Base-by-base conservation (phyloP, 495 filamentous ascomycete species). In the Daldinia decipiens region DNA sequence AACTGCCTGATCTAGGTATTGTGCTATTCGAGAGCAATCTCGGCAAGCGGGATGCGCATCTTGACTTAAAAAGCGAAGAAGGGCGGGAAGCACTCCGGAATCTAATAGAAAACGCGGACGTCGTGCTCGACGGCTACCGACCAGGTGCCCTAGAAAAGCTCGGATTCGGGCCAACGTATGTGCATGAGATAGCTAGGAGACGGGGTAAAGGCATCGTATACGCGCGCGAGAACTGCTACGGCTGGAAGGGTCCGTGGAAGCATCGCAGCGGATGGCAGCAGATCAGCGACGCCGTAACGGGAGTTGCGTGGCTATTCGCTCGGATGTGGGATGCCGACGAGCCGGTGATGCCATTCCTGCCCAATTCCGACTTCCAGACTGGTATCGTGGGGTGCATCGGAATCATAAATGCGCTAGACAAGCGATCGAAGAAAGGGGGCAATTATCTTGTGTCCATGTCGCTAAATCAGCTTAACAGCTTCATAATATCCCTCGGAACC, bases 291-390 rank as follows among this genome's bases (percentile, higher is more conserved):
- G 83, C 83, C n/a, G 80, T 81, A 38, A 77, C 67, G 17, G 77
- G 77, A 4, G 75, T 89, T 6, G 86, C 84, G 5, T 89, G 87
- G 86, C 78, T 83, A 1, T 88, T 88, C 69, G 87, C 87, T 5
- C 67, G 85, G 54, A 85, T 86, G 75, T 88, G 89, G 86, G 85
- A 86, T 32, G 76, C 77, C 6, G 77, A 82, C 6, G 83, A 84
- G 65, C 87, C 88, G 4, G 82, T 90, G 24, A 85, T 89, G 4
- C 88, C 88, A 29, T 87, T 87, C 0, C 87, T 90, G 73, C 89
- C 88, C 7, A 90, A 89, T 76, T 88, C 86, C 55, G 89, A 90
- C 78, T 90, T 89, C 71, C 87, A 78, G 62, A 78, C 78, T 24
- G 76, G 85, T 27, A 87, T 86, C 71, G 86, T 86, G 73, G 85